Percentiles rank a stretch among this genome's conserved stretches.
These are phyloP conservation scores for Myriosclerotinia duriaeana DNA, from an alignment of 2,329 filamentous ascomycete genomes.

Conservation along the genomic window DNA sequence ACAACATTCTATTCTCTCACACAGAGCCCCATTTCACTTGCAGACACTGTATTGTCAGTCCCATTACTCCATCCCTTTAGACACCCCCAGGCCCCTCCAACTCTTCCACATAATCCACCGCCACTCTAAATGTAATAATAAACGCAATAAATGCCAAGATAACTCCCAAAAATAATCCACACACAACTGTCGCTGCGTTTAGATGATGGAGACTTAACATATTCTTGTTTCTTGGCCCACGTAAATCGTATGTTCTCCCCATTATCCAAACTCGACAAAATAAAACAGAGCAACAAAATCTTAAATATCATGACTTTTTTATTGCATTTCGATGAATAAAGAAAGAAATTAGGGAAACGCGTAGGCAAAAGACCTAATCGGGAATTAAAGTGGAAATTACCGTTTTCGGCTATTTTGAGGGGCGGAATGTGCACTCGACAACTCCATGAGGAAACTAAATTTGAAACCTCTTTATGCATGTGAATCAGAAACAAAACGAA, in stretches of 20 bases:
- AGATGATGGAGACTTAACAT: constrained; percentile 20
- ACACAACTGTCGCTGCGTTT: constrained; percentile 14
- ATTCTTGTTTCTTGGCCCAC: constrained; percentile 4
- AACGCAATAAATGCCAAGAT: constrained; percentile 14
- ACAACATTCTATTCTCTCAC: not conserved
- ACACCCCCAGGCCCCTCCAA: constrained; percentile 6
- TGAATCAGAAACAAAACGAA: not conserved
- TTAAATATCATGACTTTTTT: not conserved
- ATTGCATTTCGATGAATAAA: constrained; percentile 5
- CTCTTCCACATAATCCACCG: constrained; percentile 10
- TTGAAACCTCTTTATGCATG: not conserved
- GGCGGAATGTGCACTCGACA: not conserved
- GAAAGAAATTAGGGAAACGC: not conserved
- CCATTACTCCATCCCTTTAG: not conserved
- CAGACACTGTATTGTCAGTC: too few species aligned
- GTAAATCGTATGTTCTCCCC: constrained; percentile 3
- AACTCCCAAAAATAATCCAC: constrained; percentile 18
- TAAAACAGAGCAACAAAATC: not conserved
- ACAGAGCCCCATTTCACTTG: not conserved
- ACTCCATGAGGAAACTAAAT: not conserved
- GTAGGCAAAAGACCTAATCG: not conserved
- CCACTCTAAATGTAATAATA: constrained; percentile 18
- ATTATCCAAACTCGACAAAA: not conserved
- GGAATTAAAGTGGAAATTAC: constrained; percentile 3
- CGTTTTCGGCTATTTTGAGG: constrained; percentile 11